phyloP scores from a whole-genome alignment of 768 basidiomycete genomes.

The Russula ochroleuca region DNA sequence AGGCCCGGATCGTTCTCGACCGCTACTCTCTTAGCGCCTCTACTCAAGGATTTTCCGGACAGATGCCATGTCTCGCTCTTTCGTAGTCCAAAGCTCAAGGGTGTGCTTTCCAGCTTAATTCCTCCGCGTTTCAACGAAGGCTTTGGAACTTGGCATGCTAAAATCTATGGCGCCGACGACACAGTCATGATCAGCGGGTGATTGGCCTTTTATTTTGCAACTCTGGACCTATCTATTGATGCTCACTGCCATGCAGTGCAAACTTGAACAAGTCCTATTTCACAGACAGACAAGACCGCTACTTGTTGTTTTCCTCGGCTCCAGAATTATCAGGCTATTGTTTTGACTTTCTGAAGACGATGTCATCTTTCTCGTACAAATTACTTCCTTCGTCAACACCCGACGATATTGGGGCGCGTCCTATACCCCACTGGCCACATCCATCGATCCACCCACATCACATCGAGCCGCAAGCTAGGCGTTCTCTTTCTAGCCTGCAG shows the following conservation, averaged over 20 bases:
- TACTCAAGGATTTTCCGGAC: constrained; percentile 65
- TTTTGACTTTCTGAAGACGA: constrained; percentile 63
- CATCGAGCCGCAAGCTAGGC: constrained; percentile 57
- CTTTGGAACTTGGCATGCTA: constrained; percentile 98
- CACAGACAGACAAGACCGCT: constrained; percentile 91
- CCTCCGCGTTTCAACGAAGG: constrained; percentile 96
- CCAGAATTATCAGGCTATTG: constrained; percentile 75
- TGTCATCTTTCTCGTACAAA: constrained; percentile 69
- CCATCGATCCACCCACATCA: constrained; percentile 59
- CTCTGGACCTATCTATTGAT: neutral
- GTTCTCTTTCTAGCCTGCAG: constrained; percentile 60
- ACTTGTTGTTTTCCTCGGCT: constrained; percentile 67
- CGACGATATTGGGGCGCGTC: constrained; percentile 35
- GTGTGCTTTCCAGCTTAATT: constrained; percentile 67
- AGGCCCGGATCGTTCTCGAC: constrained; percentile 70
- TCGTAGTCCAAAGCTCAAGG: constrained; percentile 79
- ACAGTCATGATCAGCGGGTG: constrained; percentile 92
- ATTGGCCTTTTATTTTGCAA: constrained; percentile 33
- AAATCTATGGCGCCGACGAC: constrained; percentile 91
- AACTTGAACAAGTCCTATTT: constrained; percentile 94
- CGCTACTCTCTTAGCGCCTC: constrained; percentile 61
- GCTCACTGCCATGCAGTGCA: constrained; percentile 52
- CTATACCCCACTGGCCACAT: constrained; percentile 64
- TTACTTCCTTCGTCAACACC: constrained; percentile 36
- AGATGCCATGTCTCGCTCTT: constrained; percentile 79